phyloP scores from a whole-genome alignment of 148 eudicot species.

The Nepenthes mirabilis region DNA sequence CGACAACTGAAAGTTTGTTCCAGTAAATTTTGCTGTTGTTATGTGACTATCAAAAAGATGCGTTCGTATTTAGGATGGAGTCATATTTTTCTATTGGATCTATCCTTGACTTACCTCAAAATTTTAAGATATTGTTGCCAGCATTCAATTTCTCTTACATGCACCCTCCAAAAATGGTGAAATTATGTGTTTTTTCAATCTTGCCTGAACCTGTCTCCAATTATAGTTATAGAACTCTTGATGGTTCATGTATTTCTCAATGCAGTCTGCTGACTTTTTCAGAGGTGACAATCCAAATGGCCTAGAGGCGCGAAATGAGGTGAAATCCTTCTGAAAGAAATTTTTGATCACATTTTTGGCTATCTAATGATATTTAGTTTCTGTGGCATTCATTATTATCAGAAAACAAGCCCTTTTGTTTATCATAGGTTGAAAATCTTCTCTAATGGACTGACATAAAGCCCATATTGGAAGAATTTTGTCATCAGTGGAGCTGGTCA shows the following conservation, averaged over 20 bases:
- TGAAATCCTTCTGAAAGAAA: conserved; percentile 10
- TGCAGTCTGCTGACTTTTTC: conserved; percentile 90
- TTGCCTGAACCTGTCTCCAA: not conserved
- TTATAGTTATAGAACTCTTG: not conserved
- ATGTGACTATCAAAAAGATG: too few relatives aligned
- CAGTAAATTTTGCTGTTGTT: too few relatives aligned
- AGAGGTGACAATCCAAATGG: conserved; percentile 97
- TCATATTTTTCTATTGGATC: not conserved
- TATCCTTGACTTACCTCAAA: not conserved
- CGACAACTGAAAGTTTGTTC: too few relatives aligned
- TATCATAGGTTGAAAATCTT: too few relatives aligned
- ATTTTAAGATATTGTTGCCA: not conserved
- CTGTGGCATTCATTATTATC: too few relatives aligned
- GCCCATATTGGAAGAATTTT: too few relatives aligned
- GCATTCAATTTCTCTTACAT: not conserved
- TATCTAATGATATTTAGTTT: too few relatives aligned
- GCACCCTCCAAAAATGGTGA: not conserved
- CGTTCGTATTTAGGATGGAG: too few relatives aligned
- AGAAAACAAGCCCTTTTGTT: too few relatives aligned
- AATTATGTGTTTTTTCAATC: not conserved
- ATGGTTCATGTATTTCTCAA: conserved; percentile 8
- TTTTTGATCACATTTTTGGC: too few relatives aligned
- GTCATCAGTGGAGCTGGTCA: too few relatives aligned
- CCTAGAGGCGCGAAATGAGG: conserved; percentile 98
- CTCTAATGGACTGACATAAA: too few relatives aligned